Conservation (phyloP, 73 alveolate genomes). For the Paramecium sexaurelia region DNA sequence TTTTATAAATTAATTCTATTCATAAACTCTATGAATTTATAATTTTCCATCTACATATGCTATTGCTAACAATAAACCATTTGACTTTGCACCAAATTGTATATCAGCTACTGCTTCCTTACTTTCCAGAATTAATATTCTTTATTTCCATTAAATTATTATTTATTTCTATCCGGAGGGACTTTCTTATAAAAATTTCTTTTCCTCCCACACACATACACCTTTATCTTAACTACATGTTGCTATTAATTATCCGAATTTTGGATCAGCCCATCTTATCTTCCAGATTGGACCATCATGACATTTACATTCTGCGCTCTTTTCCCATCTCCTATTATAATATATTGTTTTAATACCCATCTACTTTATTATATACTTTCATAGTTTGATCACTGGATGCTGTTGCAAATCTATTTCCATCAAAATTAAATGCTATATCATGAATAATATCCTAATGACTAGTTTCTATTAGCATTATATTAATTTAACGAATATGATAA, state of each 20-base stretch:
- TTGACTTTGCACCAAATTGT: neutral
- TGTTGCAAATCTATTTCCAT: slow-evolving; percentile 30
- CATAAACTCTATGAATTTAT: neutral
- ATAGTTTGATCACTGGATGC: neutral
- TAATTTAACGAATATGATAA: slow-evolving; percentile 59
- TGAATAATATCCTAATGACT: slow-evolving; percentile 34
- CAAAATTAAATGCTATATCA: neutral
- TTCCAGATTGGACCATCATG: slow-evolving; percentile 73
- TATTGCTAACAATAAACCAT: neutral
- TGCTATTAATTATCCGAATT: slow-evolving; percentile 73
- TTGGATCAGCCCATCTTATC: slow-evolving; percentile 78
- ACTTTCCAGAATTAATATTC: neutral
- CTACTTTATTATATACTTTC: neutral
- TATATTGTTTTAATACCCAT: neutral
- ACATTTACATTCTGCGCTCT: neutral
- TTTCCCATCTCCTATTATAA: neutral
- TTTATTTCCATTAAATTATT: neutral
- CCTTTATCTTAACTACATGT: slow-evolving; percentile 76
- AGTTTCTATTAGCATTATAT: slow-evolving; percentile 34
- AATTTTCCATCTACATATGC: slow-evolving; percentile 18
- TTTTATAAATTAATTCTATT: neutral
- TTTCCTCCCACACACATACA: slow-evolving; percentile 48
- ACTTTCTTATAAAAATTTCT: neutral
- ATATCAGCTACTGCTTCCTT: slow-evolving; percentile 46
- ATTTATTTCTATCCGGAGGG: neutral